A percentile compares a stretch with the other conserved stretches of the same genome.
These are phyloP conservation scores for Monascus ruber DNA, from an alignment of 2,329 filamentous ascomycete genomes.

Conservation along the genomic window DNA sequence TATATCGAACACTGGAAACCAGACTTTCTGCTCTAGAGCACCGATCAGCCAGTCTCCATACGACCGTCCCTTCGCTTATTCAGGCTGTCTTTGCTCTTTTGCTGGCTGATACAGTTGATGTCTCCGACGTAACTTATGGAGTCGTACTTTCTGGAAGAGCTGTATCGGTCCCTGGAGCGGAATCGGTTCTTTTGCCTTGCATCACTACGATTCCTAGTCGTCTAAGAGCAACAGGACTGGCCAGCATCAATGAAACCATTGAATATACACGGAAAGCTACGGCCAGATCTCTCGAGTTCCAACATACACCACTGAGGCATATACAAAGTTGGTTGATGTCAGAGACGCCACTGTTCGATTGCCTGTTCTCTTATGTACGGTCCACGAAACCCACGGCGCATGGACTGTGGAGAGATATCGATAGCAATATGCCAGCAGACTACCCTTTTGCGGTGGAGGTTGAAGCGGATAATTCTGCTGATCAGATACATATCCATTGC, in stretches of 20 bases:
- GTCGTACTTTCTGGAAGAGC: constrained; percentile 22
- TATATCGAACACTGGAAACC: constrained; percentile 6
- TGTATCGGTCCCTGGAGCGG: constrained; percentile 18
- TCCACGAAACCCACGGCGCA: constrained; percentile 5
- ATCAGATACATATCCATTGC: constrained; percentile 14
- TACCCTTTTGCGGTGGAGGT: constrained; percentile 26
- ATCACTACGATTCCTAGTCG: constrained; percentile 27
- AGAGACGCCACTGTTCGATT: constrained; percentile 22
- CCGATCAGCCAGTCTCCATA: constrained; percentile 14
- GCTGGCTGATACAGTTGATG: constrained; percentile 16
- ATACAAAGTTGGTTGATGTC: constrained; percentile 26
- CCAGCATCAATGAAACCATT: constrained; percentile 13
- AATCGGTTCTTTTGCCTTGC: constrained; percentile 23
- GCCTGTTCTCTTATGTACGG: constrained; percentile 22
- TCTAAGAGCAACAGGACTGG: constrained; percentile 12
- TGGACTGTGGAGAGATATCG: constrained; percentile 18
- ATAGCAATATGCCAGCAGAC: constrained; percentile 24
- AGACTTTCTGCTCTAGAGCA: constrained; percentile 16
- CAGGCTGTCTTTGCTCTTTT: constrained; percentile 24
- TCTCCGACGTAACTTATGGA: constrained; percentile 22
- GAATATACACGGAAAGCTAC: constrained; percentile 11
- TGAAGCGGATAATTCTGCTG: constrained; percentile 13
- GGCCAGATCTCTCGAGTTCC: constrained; percentile 20
- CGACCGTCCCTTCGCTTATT: constrained; percentile 20
- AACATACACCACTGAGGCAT: constrained; percentile 24